Evolutionary conservation across 148 eudicot genomes (phyloP).

Genomic region (Diospyros kaki): DNA sequence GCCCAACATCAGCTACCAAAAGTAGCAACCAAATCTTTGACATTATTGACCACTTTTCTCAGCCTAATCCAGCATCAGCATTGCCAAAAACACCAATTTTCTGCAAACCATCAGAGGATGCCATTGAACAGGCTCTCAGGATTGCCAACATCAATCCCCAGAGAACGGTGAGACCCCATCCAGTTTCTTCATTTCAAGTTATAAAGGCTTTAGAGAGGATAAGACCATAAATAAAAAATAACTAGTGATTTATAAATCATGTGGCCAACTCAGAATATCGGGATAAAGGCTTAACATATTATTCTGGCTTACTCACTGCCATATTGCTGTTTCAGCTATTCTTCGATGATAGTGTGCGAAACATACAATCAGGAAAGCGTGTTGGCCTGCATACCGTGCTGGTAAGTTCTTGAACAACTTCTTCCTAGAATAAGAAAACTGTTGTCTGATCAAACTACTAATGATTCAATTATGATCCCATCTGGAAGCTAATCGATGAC

Average conservation of each 20-base stretch:
- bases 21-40: constrained; percentile 49
- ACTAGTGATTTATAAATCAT: too few species aligned
- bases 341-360: constrained; percentile 86
- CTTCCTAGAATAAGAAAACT: neutral
- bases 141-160: constrained; percentile 69
- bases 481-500: neutral
- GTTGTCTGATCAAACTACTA: neutral
- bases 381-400: constrained; percentile 79
- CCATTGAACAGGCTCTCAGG: constrained; percentile 64
- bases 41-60: constrained; percentile 57
- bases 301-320: too few species aligned
- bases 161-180: constrained; percentile 51
- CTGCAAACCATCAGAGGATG: constrained; percentile 73
- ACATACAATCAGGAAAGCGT: constrained; percentile 75
- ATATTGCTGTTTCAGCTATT: constrained; percentile 54
- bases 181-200: neutral
- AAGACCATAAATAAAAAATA: too few species aligned
- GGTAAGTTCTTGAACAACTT: constrained; percentile 34
- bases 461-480: neutral
- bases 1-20: constrained; percentile 19
- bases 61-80: constrained; percentile 28
- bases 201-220: too few species aligned
- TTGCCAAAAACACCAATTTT: constrained; percentile 80
- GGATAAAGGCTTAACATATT: too few species aligned
- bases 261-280: too few species aligned